Percentiles rank a stretch among this genome's conserved stretches.
phyloP scores from a whole-genome alignment of 106 monocot genomes.

The Vanilla planifolia region DNA sequence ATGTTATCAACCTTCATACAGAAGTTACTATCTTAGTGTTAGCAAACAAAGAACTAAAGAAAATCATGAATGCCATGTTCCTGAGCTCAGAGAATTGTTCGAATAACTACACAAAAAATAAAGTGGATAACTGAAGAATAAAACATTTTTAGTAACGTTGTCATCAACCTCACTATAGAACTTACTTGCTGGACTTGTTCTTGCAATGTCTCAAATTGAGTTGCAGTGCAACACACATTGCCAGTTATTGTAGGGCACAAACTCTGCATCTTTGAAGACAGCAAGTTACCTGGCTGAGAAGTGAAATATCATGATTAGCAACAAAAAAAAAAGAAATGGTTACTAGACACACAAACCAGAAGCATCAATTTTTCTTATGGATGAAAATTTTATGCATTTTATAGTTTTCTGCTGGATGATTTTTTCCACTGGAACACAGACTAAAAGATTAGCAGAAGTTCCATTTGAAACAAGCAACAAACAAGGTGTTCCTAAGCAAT shows the following conservation, averaged over 20 bases:
- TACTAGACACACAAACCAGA: no score
- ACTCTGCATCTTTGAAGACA: slow-evolving; percentile 93
- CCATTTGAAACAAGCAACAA: background rate
- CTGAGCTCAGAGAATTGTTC: background rate
- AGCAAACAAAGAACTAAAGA: background rate
- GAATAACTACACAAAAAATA: background rate
- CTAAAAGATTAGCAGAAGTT: no score
- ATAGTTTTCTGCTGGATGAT: no score
- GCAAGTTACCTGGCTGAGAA: slow-evolving; percentile 77
- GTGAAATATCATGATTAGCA: background rate
- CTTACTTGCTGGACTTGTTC: slow-evolving; percentile 90
- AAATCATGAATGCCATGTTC: background rate
- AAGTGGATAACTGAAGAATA: background rate
- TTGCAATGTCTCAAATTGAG: slow-evolving; percentile 85
- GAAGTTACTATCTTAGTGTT: background rate
- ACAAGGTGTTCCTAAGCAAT: background rate
- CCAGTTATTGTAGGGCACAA: slow-evolving; percentile 90
- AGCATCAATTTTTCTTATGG: no score
- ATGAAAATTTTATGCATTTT: no score
- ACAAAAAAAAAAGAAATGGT: background rate
- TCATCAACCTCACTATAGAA: background rate
- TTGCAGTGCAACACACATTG: slow-evolving; percentile 70
- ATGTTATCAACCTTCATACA: background rate
- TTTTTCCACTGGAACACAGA: no score
- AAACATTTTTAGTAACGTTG: background rate